Conservation (phyloP, 192 early-diverging fungal species). For the Pilaira anomala region DNA sequence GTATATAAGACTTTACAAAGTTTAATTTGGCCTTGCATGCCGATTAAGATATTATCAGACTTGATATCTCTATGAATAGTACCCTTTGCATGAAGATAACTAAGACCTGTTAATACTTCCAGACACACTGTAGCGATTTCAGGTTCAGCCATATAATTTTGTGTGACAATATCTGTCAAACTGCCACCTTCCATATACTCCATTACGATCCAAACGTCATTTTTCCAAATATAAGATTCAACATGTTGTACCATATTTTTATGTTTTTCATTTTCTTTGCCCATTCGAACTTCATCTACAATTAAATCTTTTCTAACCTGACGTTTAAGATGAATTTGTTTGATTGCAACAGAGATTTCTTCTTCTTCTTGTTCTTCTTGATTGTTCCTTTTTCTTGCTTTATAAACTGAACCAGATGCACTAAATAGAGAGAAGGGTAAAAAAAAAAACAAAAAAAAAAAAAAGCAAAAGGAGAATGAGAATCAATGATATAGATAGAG, state of each 20-base stretch:
- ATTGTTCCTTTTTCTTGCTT: constrained; percentile 64
- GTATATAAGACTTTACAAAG: constrained; percentile 43
- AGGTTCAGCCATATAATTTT: constrained; percentile 72
- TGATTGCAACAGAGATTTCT: constrained; percentile 86
- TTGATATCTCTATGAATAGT: constrained; percentile 91
- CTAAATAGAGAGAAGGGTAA: constrained; percentile 42
- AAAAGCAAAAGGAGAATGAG: no score
- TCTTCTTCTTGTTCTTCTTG: constrained; percentile 42
- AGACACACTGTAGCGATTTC: constrained; percentile 81
- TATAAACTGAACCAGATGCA: constrained; percentile 88
- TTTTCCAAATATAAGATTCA: constrained; percentile 71
- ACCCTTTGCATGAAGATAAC: constrained; percentile 66
- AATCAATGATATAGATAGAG: neutral
- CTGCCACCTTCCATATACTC: constrained; percentile 91
- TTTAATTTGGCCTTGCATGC: constrained; percentile 68
- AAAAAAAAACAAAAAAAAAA: no score
- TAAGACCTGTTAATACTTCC: constrained; percentile 72
- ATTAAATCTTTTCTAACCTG: constrained; percentile 94
- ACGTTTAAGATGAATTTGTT: constrained; percentile 91
- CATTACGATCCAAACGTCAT: constrained; percentile 89
- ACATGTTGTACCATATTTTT: constrained; percentile 84
- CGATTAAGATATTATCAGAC: constrained; percentile 77
- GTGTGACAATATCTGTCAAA: constrained; percentile 79
- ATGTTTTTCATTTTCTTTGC: constrained; percentile 71
- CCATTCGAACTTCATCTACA: constrained; percentile 86